Percentiles rank a stretch among this genome's conserved stretches.
These are phyloP conservation scores for Plasmodium knowlesi DNA, from an alignment of 169 alveolate genomes.

Conservation along the genomic window DNA sequence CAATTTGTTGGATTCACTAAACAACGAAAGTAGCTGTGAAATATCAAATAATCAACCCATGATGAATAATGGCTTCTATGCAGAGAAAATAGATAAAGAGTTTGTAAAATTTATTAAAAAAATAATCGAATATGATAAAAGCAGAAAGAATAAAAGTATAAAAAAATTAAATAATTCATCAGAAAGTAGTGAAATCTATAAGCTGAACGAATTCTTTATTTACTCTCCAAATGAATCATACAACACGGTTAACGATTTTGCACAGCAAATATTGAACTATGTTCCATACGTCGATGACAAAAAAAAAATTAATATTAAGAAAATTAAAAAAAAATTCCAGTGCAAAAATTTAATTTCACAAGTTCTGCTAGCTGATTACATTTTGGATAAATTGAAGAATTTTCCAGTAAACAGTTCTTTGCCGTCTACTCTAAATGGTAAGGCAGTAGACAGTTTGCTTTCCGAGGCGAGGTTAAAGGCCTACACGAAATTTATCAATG, in stretches of 20 bases:
- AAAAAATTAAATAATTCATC: constrained; percentile 19
- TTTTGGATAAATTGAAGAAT: constrained; percentile 42
- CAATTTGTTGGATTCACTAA: constrained; percentile 22
- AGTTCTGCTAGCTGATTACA: constrained; percentile 68
- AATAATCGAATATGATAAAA: constrained; percentile 71
- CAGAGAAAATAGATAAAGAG: constrained; percentile 48
- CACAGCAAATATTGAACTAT: constrained; percentile 51
- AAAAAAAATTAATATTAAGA: constrained; percentile 36
- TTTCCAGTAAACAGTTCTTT: constrained; percentile 37
- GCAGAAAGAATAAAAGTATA: constrained; percentile 20
- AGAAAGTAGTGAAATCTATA: background rate
- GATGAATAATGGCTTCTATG: background rate
- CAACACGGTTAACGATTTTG: constrained; percentile 55
- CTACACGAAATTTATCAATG: constrained; percentile 37
- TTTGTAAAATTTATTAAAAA: constrained; percentile 46
- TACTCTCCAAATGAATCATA: constrained; percentile 54
- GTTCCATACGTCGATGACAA: constrained; percentile 74
- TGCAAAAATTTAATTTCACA: constrained; percentile 50
- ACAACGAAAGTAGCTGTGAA: background rate
- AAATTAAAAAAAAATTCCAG: constrained; percentile 23
- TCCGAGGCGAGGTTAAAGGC: constrained; percentile 55
- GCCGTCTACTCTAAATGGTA: background rate
- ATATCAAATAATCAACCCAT: background rate
- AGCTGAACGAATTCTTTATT: constrained; percentile 40
- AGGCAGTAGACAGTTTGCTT: constrained; percentile 1